These are phyloP conservation scores for Malus hybrid DNA, from an alignment of 331 rosid species.

Conservation along the genomic window DNA sequence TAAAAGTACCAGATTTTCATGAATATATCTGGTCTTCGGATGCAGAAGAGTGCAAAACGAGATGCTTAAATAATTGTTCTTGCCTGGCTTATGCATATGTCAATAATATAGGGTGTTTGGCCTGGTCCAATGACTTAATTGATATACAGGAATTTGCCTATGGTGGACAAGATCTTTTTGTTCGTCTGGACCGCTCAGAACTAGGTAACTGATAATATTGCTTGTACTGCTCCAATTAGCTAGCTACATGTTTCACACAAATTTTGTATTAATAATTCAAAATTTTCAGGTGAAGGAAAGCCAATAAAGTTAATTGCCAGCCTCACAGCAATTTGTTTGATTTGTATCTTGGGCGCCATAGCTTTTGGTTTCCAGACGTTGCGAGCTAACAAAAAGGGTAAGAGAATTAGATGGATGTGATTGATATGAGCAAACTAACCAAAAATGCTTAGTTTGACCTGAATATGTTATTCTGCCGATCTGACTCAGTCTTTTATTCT, in stretches of 20 bases:
- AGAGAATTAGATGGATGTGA: background rate
- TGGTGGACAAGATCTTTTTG: constrained; percentile 4
- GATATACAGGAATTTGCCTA: constrained; percentile 1
- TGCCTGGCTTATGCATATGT: constrained; percentile 13
- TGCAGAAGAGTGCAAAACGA: background rate
- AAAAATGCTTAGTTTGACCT: background rate
- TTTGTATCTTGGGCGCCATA: background rate
- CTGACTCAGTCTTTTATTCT: background rate
- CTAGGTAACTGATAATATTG: background rate
- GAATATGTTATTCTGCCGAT: background rate
- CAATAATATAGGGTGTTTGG: constrained; percentile 11
- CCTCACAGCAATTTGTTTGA: background rate
- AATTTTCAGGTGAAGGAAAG: background rate
- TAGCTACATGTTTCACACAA: background rate
- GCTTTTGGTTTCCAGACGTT: background rate
- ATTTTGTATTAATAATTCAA: background rate
- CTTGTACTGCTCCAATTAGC: background rate
- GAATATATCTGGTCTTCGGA: background rate
- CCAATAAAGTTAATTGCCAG: background rate
- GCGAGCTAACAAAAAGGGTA: constrained; percentile 8
- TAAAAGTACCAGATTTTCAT: constrained; percentile 15
- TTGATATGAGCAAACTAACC: background rate
- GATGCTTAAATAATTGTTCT: constrained; percentile 13
- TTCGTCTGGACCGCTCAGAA: constrained; percentile 7
- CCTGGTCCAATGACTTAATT: constrained; percentile 1